phyloP scores from a whole-genome alignment of 1,284 basidiomycete species.

The Ganoderma boninense region DNA sequence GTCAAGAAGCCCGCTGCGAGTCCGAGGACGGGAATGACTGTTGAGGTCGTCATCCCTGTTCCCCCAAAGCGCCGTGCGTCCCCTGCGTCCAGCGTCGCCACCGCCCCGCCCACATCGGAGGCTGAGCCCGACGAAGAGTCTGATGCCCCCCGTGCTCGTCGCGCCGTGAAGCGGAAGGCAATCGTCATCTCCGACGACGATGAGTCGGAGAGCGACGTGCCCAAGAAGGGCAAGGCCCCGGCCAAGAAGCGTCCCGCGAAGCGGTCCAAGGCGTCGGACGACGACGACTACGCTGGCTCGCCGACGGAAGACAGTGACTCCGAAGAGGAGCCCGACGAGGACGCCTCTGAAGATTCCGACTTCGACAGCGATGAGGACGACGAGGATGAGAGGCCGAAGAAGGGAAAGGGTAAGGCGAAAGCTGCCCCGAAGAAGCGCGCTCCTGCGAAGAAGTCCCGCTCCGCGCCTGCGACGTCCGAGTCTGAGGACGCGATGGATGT shows the following conservation, averaged over 20 bases:
- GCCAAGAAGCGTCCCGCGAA: conserved; percentile 37
- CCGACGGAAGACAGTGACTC: conserved; percentile 34
- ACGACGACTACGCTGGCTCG: conserved; percentile 52
- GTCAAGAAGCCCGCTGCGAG: conserved; percentile 39
- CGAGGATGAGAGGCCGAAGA: conserved; percentile 45
- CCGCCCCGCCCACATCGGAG: conserved; percentile 34
- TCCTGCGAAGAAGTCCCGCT: conserved; percentile 29
- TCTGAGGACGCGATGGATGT: conserved; percentile 63
- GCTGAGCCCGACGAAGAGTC: conserved; percentile 47
- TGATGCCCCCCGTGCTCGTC: conserved; percentile 41
- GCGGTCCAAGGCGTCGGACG: conserved; percentile 41
- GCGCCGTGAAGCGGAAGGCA: conserved; percentile 45
- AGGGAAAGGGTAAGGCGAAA: conserved; percentile 34
- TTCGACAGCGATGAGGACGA: conserved; percentile 38
- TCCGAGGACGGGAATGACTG: conserved; percentile 49
- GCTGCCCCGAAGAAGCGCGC: conserved; percentile 27
- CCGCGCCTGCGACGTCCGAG: conserved; percentile 37
- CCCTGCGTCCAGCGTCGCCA: conserved; percentile 28
- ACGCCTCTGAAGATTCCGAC: conserved; percentile 37
- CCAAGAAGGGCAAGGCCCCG: conserved; percentile 32
- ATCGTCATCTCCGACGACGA: conserved; percentile 60
- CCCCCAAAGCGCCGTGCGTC: conserved; percentile 29
- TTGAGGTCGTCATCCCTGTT: conserved; percentile 61
- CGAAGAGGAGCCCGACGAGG: conserved; percentile 39
- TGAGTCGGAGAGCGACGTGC: conserved; percentile 32